Evolutionary conservation across 495 filamentous ascomycete species (phyloP).

Genomic region (Daldinia caldariorum): DNA sequence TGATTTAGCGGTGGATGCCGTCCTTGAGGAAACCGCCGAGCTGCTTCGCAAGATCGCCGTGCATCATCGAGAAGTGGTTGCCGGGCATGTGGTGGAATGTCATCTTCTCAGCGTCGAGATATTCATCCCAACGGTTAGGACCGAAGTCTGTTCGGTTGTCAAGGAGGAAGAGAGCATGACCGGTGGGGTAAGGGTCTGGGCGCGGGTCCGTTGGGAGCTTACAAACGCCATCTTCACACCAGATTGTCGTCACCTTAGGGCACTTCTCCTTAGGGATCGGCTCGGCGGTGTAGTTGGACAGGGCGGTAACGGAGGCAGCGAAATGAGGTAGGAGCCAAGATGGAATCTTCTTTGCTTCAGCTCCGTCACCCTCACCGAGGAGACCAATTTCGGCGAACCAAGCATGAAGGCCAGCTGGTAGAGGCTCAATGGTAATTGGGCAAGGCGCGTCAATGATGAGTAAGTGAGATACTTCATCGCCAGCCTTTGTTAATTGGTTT

Average conservation of each 20-base stretch:
- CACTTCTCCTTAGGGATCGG: conserved; percentile 63
- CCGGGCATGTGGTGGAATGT: conserved; percentile 68
- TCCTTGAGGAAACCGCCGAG: conserved; percentile 54
- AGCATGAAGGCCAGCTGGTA: conserved; percentile 77
- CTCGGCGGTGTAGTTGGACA: conserved; percentile 75
- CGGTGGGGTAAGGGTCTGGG: conserved; percentile 73
- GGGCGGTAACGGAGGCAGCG: conserved; percentile 74
- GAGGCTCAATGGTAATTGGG: conserved; percentile 78
- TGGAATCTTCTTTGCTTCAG: conserved; percentile 66
- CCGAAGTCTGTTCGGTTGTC: conserved; percentile 82
- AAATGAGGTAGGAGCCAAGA: conserved; percentile 89
- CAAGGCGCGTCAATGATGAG: conserved; percentile 86
- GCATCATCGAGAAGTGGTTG: conserved; percentile 80
- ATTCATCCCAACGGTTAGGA: conserved; percentile 81
- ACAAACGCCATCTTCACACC: conserved; percentile 85
- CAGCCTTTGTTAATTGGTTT: conserved; percentile 72
- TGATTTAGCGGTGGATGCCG: conserved; percentile 38
- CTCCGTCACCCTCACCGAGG: conserved; percentile 68
- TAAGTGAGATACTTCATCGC: conserved; percentile 76
- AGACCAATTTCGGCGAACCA: conserved; percentile 85
- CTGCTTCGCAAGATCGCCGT: conserved; percentile 59
- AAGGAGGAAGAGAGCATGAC: conserved; percentile 81
- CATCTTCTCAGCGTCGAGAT: conserved; percentile 72
- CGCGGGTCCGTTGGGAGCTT: conserved; percentile 72
- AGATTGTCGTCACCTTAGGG: conserved; percentile 75